Percentiles rank a stretch among this genome's conserved stretches.
These are phyloP conservation scores for Arthroderma uncinatum DNA, from an alignment of 2,329 filamentous ascomycete species.

Conservation along the genomic window DNA sequence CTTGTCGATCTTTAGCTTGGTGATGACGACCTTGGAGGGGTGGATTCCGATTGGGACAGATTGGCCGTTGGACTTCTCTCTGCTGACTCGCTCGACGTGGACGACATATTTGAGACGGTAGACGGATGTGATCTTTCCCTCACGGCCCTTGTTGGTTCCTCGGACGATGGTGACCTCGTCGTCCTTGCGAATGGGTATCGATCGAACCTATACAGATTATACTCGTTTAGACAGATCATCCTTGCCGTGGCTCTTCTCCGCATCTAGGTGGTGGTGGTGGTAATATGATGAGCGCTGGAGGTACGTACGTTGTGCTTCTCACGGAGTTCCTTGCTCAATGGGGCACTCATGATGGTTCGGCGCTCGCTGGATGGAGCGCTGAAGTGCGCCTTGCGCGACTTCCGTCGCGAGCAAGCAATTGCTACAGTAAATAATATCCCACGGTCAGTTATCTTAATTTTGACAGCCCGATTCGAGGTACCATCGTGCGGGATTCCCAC, in stretches of 20 bases:
- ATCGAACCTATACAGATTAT: conserved; percentile 56
- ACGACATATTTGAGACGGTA: conserved; percentile 98
- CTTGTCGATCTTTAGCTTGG: conserved; percentile 83
- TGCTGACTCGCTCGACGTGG: conserved; percentile 91
- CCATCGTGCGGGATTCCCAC: neutral
- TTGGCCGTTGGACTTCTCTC: conserved; percentile 96
- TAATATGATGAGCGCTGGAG: neutral
- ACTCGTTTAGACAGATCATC: neutral
- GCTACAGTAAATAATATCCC: conserved; percentile 17
- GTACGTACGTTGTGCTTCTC: conserved; percentile 92
- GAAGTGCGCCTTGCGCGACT: conserved; percentile 99
- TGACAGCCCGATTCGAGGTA: neutral
- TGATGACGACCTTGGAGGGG: conserved; percentile 95
- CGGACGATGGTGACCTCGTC: conserved; percentile 90
- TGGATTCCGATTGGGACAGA: conserved; percentile 88
- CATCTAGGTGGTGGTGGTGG: neutral
- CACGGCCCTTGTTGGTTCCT: conserved; percentile 90
- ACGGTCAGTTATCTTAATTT: conserved; percentile 4
- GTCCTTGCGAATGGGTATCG: conserved; percentile 95
- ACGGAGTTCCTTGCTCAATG: conserved; percentile 90
- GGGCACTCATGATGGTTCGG: conserved; percentile 93
- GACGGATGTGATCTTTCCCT: conserved; percentile 95
- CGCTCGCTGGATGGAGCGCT: conserved; percentile 85
- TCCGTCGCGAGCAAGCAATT: conserved; percentile 70
- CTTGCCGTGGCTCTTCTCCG: neutral